Conservation (phyloP, 2,329 filamentous ascomycete genomes). For the Pyrenophora graminea region DNA sequence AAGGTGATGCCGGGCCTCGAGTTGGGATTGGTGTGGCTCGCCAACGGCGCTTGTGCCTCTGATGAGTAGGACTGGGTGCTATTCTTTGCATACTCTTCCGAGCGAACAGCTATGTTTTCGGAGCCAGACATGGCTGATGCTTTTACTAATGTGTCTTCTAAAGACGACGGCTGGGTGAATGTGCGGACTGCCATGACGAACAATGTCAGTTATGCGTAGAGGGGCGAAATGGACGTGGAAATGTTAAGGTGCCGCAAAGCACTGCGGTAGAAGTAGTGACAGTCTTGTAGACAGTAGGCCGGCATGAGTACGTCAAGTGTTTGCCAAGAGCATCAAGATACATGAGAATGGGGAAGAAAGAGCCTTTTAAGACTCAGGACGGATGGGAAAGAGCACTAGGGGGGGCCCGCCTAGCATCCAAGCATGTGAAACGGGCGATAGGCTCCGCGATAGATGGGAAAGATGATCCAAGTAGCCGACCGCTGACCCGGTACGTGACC, state of each 20-base stretch:
- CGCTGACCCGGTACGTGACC: conserved; percentile 41
- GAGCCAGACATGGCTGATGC: conserved; percentile 45
- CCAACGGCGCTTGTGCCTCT: conserved; percentile 53
- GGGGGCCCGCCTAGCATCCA: conserved; percentile 22
- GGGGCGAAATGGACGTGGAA: conserved; percentile 74
- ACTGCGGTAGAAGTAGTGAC: conserved; percentile 91
- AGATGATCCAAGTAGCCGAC: conserved; percentile 34
- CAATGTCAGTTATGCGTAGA: conserved; percentile 68
- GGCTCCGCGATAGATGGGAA: conserved; percentile 33
- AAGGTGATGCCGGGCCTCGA: conserved; percentile 80
- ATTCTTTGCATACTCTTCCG: conserved; percentile 59
- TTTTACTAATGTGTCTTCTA: conserved; percentile 69
- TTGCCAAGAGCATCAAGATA: conserved; percentile 18
- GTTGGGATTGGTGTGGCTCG: conserved; percentile 55
- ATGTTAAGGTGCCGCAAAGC: conserved; percentile 84
- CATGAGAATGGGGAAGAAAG: conserved; percentile 6
- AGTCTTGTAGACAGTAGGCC: conserved; percentile 80
- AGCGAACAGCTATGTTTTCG: conserved; percentile 47
- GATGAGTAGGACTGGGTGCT: conserved; percentile 54
- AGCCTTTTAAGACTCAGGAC: conserved; percentile 42
- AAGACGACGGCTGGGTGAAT: conserved; percentile 72
- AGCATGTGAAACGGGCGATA: conserved; percentile 43
- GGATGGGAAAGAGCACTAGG: conserved; percentile 36
- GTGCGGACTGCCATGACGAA: conserved; percentile 67
- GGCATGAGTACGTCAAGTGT: conserved; percentile 62